Evolutionary conservation across 257 asterid genomes (phyloP), one percentile per base, ranked within the genome.

Genomic region (Nicotiana undulata): DNA sequence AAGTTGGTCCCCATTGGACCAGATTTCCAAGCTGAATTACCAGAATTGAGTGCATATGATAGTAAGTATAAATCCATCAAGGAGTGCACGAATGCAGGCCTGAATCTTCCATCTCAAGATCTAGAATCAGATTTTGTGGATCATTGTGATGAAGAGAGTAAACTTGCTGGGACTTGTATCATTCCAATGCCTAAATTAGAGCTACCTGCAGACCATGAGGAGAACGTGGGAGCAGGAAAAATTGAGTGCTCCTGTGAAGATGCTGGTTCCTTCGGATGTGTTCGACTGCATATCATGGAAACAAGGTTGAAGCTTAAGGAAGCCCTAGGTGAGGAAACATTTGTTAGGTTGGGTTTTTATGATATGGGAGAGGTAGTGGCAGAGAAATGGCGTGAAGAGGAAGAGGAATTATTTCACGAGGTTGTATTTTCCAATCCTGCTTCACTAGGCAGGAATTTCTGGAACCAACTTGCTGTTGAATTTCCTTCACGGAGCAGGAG

Each of bases 11-110:
- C 90, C 2, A 24, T 86, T 74, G 86, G 89, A 66, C 77, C 74
- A 24, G 85, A 84, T 68, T 86, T 61, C 82, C 90, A 88, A 83
- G 90, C 89, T 10, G 86, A 86, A 70, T 13, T 88, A 67, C 90
- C 89, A 29, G 88, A 84, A 58, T 82, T 85, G 83, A 79, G 66
- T 72, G 76, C 64, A n/a, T 70, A 20, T 34, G 75, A 46, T 15
- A 3, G 72, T 31, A 29, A 6, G 58, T 68, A 9, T 32, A 51
- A 18, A 31, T 85, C 37, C 8, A 22, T 61, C 66, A 64, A 34
- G 58, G 81, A 17, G 70, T 12, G 77, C 78, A 40, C 7, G 11
- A 67, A 67, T 59, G 83, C 75, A 75, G 76, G 6, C 17, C 58
- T 44, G 18, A 34, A 34, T 29, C 34, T 49, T 10, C 31, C 60